Percentiles rank a stretch among this genome's conserved stretches.
Conservation (phyloP, 192 early-diverging fungal species). For the Geranomyces michiganensis region DNA sequence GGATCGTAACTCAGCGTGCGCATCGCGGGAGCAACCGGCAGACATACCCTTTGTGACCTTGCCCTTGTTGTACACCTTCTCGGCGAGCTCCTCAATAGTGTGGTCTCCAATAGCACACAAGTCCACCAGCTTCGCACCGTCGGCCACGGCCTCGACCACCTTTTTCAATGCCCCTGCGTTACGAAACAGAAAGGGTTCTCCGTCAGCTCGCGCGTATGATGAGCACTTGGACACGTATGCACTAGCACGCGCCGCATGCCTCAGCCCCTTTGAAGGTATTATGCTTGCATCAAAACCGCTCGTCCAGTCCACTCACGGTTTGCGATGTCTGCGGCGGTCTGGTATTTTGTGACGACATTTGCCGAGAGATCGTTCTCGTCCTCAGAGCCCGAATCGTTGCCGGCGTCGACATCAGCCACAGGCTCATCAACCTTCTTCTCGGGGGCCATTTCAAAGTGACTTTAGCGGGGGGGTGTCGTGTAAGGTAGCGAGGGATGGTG, state of each 20-base stretch:
- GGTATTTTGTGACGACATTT: conserved; percentile 56
- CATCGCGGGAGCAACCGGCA: neutral
- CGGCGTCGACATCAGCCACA: conserved; percentile 23
- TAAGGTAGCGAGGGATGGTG: too few species aligned
- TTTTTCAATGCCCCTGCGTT: conserved; percentile 65
- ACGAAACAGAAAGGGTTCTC: neutral
- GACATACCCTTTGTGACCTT: conserved; percentile 72
- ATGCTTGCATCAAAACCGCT: neutral
- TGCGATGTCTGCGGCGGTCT: conserved; percentile 54
- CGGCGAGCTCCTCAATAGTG: conserved; percentile 75
- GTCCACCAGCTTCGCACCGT: conserved; percentile 83
- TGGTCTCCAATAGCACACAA: conserved; percentile 88
- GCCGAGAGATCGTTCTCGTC: conserved; percentile 51
- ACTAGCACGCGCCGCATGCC: neutral
- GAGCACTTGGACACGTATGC: too few species aligned
- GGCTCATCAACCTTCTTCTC: conserved; percentile 3
- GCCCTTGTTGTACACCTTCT: conserved; percentile 79
- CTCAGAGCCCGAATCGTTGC: conserved; percentile 28
- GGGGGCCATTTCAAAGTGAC: too few species aligned
- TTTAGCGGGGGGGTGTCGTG: too few species aligned
- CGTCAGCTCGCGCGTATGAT: neutral
- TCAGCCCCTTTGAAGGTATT: neutral
- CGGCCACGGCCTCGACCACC: conserved; percentile 69
- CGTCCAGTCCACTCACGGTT: conserved; percentile 34
- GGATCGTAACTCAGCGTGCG: neutral